Evolutionary conservation across 495 filamentous ascomycete genomes (phyloP), one percentile per base, ranked within the genome.

Genomic region (Xylaria cubensis): DNA sequence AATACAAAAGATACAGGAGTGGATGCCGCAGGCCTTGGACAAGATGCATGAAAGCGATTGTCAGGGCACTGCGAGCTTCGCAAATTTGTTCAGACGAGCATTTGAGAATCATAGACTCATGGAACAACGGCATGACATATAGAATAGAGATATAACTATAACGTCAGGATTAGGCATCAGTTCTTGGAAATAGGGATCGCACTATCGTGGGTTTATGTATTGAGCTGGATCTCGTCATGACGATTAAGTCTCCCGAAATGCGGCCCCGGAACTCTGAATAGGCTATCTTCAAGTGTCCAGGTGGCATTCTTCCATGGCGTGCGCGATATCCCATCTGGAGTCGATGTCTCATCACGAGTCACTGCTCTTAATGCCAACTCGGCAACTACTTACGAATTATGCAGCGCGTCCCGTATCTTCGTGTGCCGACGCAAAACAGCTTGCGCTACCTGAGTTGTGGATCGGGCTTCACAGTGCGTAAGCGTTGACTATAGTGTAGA

Each of bases 1-100:
- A 44, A 88, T 93, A 74, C 84, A 89, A 74, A 89, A 90, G 71
- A 92, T 97, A 67, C 80, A 85, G 74, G 86, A 90, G 79, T 93
- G 87, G 90, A 77, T 92, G 67, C 87, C 89, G 5, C 77, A 89
- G 75, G 90, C 90, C 8, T 67, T 87, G 69, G 81, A 86, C 62
- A 90, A 84, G 79, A 78, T 82, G 70, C 79, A 82, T 19, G 72
- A 81, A 66, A 90, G 88, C 73, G 86, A 87, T 50, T 91, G 89
- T 56, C 72, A 71, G 24, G 80, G 75, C 21, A 86, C 78, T 7
- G 64, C 76, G 32, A 50, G 75, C 7, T 84, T 82, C 64, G 84
- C 83, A 0, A 75, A 80, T 32, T 65, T 75, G 46, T 84, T 85
- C 67, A 78, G 70, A 70, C 72, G 74, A n/a, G 82, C 80, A 2